These are phyloP conservation scores for Hyaloraphidium curvatum DNA, from an alignment of 192 early-diverging fungal genomes.

Conservation along the genomic window DNA sequence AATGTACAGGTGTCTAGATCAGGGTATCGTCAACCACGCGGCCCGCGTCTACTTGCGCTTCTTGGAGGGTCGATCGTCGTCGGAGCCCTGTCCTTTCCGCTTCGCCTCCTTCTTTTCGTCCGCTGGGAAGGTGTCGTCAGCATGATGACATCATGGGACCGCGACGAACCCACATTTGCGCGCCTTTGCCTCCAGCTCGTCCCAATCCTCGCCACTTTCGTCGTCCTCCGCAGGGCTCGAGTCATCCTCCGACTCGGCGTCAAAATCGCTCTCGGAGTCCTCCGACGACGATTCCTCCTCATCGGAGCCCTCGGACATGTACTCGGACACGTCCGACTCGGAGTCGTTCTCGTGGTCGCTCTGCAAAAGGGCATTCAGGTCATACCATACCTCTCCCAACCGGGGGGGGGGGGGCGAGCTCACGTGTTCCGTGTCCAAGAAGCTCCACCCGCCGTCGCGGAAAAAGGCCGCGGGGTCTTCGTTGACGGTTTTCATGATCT, in stretches of 20 bases:
- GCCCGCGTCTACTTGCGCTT: not conserved
- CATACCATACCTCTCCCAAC: constrained; percentile 7
- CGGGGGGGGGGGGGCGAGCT: constrained; percentile 9
- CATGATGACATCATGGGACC: not conserved
- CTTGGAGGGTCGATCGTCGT: not conserved
- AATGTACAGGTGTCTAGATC: too few relatives aligned
- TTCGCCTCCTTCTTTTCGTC: not conserved
- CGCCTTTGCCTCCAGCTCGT: constrained; percentile 60
- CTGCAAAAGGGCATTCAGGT: too few relatives aligned
- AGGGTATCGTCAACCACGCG: too few relatives aligned
- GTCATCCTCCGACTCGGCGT: constrained; percentile 23
- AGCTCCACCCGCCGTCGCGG: constrained; percentile 78
- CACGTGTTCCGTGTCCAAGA: constrained; percentile 49
- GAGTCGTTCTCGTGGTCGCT: too few relatives aligned
- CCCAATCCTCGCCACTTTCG: constrained; percentile 37
- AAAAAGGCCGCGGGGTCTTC: constrained; percentile 84
- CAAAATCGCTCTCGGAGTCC: constrained; percentile 21
- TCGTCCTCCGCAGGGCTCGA: constrained; percentile 9
- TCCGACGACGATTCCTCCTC: constrained; percentile 1
- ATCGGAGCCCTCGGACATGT: constrained; percentile 2
- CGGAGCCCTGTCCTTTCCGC: not conserved
- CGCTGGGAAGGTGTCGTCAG: not conserved
- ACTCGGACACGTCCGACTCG: constrained; percentile 4
- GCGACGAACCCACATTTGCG: constrained; percentile 8
- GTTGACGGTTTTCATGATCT: constrained; percentile 97